These are phyloP conservation scores for Herpetospermum pedunculosum DNA, from an alignment of 306 rosid species.

Conservation along the genomic window DNA sequence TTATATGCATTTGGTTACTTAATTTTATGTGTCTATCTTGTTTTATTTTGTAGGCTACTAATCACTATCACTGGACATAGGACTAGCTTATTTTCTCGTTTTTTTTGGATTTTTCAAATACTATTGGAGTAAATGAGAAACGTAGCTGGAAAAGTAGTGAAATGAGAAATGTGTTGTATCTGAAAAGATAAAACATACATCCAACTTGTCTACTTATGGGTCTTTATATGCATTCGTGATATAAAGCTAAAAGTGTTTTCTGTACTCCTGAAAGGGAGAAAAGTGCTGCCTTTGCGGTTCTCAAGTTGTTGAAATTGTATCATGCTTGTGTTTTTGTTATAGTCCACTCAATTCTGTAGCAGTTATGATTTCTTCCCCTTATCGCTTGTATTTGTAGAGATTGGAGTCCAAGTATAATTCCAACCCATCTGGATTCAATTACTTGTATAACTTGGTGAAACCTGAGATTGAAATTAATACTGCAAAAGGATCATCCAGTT, in stretches of 20 bases:
- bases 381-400: slow-evolving; percentile 46
- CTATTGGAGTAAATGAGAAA: neutral
- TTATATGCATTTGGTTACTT: neutral
- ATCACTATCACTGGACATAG: neutral
- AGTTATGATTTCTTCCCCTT: neutral
- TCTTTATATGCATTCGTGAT: neutral
- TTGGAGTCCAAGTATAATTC: slow-evolving; percentile 63
- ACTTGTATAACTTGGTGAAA: slow-evolving; percentile 68
- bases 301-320: neutral
- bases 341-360: neutral
- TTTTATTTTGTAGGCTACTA: neutral
- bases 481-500: slow-evolving; percentile 79
- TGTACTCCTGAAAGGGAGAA: neutral
- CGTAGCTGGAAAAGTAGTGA: neutral
- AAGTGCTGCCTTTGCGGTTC: neutral
- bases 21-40: neutral
- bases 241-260: neutral
- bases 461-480: slow-evolving; percentile 68
- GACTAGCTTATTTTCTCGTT: neutral
- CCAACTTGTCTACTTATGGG: neutral
- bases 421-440: slow-evolving; percentile 44
- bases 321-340: neutral
- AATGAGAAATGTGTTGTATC: neutral
- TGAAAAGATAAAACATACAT: neutral
- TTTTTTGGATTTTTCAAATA: neutral